These are phyloP conservation scores for Apodospora peruviana DNA, from an alignment of 495 filamentous ascomycete species.

Conservation along the genomic window DNA sequence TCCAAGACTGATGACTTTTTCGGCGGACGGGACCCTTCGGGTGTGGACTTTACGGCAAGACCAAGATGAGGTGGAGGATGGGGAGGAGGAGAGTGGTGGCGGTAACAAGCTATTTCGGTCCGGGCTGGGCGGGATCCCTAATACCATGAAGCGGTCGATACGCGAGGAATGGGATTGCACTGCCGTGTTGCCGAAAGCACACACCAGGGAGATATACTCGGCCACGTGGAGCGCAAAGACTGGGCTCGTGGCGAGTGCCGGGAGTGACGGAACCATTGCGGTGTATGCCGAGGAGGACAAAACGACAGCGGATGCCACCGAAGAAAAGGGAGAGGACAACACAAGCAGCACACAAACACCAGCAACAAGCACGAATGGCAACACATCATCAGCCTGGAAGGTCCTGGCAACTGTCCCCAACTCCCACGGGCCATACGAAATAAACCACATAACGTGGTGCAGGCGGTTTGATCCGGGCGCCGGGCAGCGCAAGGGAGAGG, in stretches of 20 bases:
- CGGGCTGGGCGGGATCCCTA: constrained; percentile 54
- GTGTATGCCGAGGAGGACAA: constrained; percentile 59
- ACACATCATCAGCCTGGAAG: constrained; percentile 51
- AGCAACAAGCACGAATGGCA: constrained; percentile 20
- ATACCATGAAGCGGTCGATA: constrained; percentile 68
- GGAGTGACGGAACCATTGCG: constrained; percentile 78
- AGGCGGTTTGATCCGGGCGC: constrained; percentile 50
- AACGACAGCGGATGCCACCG: background rate
- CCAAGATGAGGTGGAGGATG: constrained; percentile 38
- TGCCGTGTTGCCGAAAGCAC: constrained; percentile 61
- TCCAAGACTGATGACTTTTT: constrained; percentile 68
- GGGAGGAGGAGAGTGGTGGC: constrained; percentile 5
- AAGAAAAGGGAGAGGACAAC: background rate
- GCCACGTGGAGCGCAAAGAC: constrained; percentile 70
- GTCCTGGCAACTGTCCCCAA: constrained; percentile 58
- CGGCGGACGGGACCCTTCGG: constrained; percentile 70
- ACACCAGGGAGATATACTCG: constrained; percentile 76
- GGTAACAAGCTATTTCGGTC: constrained; percentile 9
- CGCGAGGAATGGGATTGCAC: constrained; percentile 81
- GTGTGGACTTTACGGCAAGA: constrained; percentile 68
- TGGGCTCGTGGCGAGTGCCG: constrained; percentile 73
- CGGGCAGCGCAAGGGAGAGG: constrained; percentile 37
- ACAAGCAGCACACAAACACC: background rate
- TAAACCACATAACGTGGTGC: constrained; percentile 86
- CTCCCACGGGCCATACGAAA: constrained; percentile 85